These are phyloP conservation scores for Colletotrichum shisoi DNA, from an alignment of 2,329 filamentous ascomycete genomes.

Conservation along the genomic window DNA sequence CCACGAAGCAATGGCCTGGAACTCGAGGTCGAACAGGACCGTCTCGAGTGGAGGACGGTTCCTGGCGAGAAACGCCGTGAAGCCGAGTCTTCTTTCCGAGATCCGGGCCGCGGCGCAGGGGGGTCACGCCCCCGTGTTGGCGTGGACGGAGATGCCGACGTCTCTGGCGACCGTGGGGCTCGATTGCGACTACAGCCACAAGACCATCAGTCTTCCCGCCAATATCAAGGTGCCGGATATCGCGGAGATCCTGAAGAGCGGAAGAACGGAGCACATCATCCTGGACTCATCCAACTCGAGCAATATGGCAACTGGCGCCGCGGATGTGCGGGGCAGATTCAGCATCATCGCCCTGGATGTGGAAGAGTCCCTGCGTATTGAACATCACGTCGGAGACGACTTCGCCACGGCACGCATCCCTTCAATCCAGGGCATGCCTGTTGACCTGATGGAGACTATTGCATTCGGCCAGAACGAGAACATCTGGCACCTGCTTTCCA, in stretches of 20 bases:
- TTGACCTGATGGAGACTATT: slow-evolving; percentile 44
- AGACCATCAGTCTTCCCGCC: slow-evolving; percentile 54
- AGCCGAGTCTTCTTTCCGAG: slow-evolving; percentile 48
- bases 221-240: slow-evolving; percentile 62
- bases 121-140: slow-evolving; percentile 15
- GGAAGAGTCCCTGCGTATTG: slow-evolving; percentile 62
- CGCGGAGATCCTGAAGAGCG: slow-evolving; percentile 58
- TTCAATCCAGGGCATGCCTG: slow-evolving; percentile 21
- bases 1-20: slow-evolving; percentile 68
- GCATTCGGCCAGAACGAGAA: slow-evolving; percentile 44
- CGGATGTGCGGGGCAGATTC: slow-evolving; percentile 66
- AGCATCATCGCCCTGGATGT: slow-evolving; percentile 77
- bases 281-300: slow-evolving; percentile 67
- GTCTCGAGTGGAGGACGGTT: slow-evolving; percentile 38
- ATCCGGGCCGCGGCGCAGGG: slow-evolving; percentile 8
- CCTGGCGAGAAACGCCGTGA: slow-evolving; percentile 47
- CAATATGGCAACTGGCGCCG: slow-evolving; percentile 51
- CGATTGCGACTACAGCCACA: slow-evolving; percentile 51
- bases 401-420: slow-evolving; percentile 48
- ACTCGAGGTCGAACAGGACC: slow-evolving; percentile 47
- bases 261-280: slow-evolving; percentile 59
- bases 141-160: slow-evolving; percentile 27
- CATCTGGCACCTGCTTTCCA: slow-evolving; percentile 62
- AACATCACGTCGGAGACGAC: slow-evolving; percentile 62
- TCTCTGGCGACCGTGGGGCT: slow-evolving; percentile 46